A percentile compares a stretch with the other conserved stretches of the same genome.
Evolutionary conservation across 495 filamentous ascomycete genomes (phyloP).

Genomic region (Amniculicola lignicola): DNA sequence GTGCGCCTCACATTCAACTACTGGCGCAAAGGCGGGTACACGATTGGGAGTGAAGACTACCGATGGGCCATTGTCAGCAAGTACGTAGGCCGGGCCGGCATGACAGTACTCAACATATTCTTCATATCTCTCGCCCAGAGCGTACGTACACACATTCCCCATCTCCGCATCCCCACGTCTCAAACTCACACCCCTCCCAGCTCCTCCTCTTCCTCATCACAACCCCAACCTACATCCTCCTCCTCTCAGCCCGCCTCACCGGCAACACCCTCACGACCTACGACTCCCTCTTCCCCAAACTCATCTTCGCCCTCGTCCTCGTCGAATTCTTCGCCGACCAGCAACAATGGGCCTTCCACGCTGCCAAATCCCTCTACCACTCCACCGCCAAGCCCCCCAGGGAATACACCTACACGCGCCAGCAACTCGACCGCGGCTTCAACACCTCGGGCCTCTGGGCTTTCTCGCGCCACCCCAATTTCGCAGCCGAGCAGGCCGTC

Average conservation of each 20-base stretch:
- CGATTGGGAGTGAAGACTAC: conserved; percentile 87
- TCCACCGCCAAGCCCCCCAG: conserved; percentile 65
- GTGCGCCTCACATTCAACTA: conserved; percentile 95
- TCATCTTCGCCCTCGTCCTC: conserved; percentile 66
- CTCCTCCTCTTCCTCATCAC: conserved; percentile 69
- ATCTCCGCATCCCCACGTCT: background rate
- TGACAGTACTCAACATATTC: conserved; percentile 78
- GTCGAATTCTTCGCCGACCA: conserved; percentile 82
- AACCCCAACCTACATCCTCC: conserved; percentile 76
- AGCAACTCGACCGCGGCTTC: conserved; percentile 90
- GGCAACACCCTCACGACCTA: conserved; percentile 45
- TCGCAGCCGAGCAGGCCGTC: conserved; percentile 84
- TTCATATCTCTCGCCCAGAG: conserved; percentile 89
- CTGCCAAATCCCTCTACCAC: conserved; percentile 72
- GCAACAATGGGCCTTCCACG: conserved; percentile 90
- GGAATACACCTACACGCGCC: conserved; percentile 51
- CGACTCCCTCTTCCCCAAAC: conserved; percentile 67
- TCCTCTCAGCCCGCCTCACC: conserved; percentile 54
- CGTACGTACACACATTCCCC: conserved; percentile 46
- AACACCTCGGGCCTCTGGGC: conserved; percentile 81
- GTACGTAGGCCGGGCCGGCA: conserved; percentile 53
- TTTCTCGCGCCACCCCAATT: conserved; percentile 88
- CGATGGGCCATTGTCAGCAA: conserved; percentile 66
- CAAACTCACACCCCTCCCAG: conserved; percentile 36
- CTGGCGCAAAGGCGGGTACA: conserved; percentile 92